These are phyloP conservation scores for Quercus bicolor DNA, from an alignment of 306 rosid species.

Conservation along the genomic window DNA sequence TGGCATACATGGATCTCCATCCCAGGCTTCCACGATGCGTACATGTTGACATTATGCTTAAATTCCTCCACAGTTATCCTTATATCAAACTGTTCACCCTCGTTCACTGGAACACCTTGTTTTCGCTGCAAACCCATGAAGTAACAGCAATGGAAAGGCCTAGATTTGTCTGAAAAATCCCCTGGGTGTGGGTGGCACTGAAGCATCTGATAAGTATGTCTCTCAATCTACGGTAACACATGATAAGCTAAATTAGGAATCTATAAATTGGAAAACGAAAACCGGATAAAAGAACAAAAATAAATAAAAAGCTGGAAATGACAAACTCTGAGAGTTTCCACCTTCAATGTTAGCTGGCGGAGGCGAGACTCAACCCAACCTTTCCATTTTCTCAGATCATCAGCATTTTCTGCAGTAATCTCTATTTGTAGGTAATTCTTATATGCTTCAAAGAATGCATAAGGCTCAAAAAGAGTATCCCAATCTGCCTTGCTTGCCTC, in stretches of 20 bases:
- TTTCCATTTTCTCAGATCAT: slow-evolving; percentile 89
- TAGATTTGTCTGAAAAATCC: slow-evolving; percentile 75
- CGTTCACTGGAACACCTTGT: slow-evolving; percentile 68
- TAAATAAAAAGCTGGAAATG: not conserved
- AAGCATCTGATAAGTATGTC: slow-evolving; percentile 68
- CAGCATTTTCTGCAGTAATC: slow-evolving; percentile 66
- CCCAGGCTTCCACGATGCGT: slow-evolving; percentile 62
- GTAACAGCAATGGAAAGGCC: slow-evolving; percentile 68
- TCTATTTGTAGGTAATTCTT: slow-evolving; percentile 87
- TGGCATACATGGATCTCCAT: slow-evolving; percentile 75
- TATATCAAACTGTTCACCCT: slow-evolving; percentile 77
- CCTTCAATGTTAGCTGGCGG: slow-evolving; percentile 88
- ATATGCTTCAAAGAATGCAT: slow-evolving; percentile 79
- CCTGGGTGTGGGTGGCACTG: slow-evolving; percentile 98
- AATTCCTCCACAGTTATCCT: slow-evolving; percentile 74
- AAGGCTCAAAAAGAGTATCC: slow-evolving; percentile 91
- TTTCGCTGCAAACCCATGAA: slow-evolving; percentile 95
- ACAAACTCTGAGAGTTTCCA: slow-evolving; percentile 20
- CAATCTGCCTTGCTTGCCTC: slow-evolving; percentile 76
- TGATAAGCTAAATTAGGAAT: slow-evolving; percentile 11
- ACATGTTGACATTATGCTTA: slow-evolving; percentile 58
- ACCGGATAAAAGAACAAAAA: slow-evolving; percentile 1
- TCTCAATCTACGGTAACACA: slow-evolving; percentile 65
- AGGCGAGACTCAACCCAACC: slow-evolving; percentile 99
- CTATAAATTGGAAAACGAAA: slow-evolving; percentile 7